A percentile compares a stretch with the other conserved stretches of the same genome.
These are phyloP conservation scores for Fraxinus latifolia DNA, from an alignment of 305 asterid genomes.

Conservation along the genomic window DNA sequence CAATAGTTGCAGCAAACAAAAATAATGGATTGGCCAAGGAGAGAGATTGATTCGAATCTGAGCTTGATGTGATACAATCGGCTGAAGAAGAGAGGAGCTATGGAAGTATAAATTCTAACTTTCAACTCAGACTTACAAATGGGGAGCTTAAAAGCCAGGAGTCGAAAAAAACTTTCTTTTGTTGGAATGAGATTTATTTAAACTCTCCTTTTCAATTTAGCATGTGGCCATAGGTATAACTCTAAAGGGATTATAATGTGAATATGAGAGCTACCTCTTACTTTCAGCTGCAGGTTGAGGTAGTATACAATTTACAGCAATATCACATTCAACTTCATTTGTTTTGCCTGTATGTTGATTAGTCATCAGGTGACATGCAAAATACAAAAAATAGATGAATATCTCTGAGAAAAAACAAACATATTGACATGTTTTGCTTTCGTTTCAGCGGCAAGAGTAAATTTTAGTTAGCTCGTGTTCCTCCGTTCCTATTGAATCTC, in stretches of 20 bases:
- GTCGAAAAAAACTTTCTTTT: neutral
- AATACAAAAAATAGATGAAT: neutral
- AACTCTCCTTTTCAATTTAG: neutral
- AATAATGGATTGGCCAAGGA: neutral
- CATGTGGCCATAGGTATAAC: neutral
- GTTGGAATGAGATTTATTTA: neutral
- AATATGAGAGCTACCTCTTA: slow-evolving; percentile 54
- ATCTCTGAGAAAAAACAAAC: neutral
- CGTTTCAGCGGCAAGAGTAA: neutral
- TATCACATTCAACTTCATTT: slow-evolving; percentile 45
- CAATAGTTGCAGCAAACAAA: neutral
- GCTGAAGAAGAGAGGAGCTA: neutral
- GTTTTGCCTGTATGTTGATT: slow-evolving; percentile 42
- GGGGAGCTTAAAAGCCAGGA: neutral
- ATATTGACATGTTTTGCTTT: neutral
- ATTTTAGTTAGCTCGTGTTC: neutral
- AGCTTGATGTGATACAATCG: neutral
- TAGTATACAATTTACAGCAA: slow-evolving; percentile 48
- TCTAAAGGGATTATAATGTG: neutral
- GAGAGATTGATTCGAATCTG: neutral
- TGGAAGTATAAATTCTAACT: neutral
- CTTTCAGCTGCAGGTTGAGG: slow-evolving; percentile 81
- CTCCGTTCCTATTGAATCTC: neutral
- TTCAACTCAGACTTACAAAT: neutral
- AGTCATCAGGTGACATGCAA: slow-evolving; percentile 23